A percentile compares a stretch with the other conserved stretches of the same genome.
Evolutionary conservation across 1,139 yeast genomes (phyloP).

Genomic region (Blastobotrys aristatus): DNA sequence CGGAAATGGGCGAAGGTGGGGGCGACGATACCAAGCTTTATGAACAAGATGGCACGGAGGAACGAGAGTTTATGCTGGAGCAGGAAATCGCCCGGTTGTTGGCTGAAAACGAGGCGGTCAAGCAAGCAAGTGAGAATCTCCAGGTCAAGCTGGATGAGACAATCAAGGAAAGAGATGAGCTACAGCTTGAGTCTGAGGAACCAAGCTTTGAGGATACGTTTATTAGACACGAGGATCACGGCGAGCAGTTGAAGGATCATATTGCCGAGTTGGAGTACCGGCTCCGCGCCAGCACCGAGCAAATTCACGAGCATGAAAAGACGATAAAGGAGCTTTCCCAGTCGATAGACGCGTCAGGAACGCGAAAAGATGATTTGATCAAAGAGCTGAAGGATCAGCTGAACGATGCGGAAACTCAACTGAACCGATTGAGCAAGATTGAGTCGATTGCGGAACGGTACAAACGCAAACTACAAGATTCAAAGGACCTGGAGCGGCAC

Average conservation of each 20-base stretch:
- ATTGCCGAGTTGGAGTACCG: constrained; percentile 17
- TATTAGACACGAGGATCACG: not conserved
- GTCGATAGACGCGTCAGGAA: not conserved
- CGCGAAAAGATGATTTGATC: not conserved
- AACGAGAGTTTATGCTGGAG: constrained; percentile 19
- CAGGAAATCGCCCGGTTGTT: constrained; percentile 19
- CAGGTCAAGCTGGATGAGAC: not conserved
- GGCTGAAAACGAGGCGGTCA: constrained; percentile 11
- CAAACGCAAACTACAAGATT: constrained; percentile 18
- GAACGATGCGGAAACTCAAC: constrained; percentile 15
- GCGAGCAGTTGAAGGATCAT: constrained; percentile 5
- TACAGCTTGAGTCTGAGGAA: not conserved
- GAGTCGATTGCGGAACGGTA: constrained; percentile 20
- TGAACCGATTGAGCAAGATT: constrained; percentile 15
- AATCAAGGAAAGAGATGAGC: constrained; percentile 2
- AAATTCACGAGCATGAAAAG: constrained; percentile 11
- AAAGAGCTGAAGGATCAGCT: constrained; percentile 16
- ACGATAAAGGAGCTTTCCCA: constrained; percentile 16
- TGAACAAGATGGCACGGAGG: not conserved
- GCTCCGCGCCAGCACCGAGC: constrained; percentile 7
- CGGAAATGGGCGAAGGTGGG: constrained; percentile 1
- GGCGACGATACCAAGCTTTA: not conserved
- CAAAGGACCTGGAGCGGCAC: constrained; percentile 16
- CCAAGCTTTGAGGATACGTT: not conserved
- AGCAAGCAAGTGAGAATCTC: not conserved